Evolutionary conservation across 140 eudicot genomes (phyloP).

Genomic region (Erigeron philadelphicus): DNA sequence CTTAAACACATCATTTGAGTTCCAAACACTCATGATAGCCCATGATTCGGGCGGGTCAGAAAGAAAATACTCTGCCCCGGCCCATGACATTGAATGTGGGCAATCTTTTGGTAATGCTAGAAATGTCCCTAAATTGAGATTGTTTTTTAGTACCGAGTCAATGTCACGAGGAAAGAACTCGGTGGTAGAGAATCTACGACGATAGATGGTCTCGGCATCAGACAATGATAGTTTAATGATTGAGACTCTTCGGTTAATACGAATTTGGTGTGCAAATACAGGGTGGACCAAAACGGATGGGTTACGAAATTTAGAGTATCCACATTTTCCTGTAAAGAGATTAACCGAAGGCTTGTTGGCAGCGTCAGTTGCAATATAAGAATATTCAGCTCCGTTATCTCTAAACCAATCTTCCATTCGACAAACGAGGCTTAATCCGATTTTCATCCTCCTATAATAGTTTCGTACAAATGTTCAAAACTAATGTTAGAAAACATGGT

Average conservation of each 20-base stretch:
- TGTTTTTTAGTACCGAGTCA: constrained; percentile 62
- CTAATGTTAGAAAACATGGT: neutral
- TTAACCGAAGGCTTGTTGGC: constrained; percentile 69
- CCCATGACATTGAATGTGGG: constrained; percentile 37
- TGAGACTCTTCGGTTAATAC: constrained; percentile 35
- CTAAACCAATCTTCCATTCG: constrained; percentile 78
- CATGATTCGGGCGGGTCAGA: constrained; percentile 66
- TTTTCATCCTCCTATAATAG: constrained; percentile 69
- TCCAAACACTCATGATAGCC: constrained; percentile 92
- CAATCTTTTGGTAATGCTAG: constrained; percentile 60
- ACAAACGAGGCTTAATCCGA: constrained; percentile 60
- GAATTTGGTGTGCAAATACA: constrained; percentile 68
- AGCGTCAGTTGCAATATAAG: constrained; percentile 84
- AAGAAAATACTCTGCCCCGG: constrained; percentile 47
- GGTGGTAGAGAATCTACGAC: constrained; percentile 62
- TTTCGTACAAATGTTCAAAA: neutral
- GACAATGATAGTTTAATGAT: constrained; percentile 41
- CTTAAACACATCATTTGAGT: constrained; percentile 65
- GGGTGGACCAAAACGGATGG: constrained; percentile 91
- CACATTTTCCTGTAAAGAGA: constrained; percentile 72
- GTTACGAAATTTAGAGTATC: constrained; percentile 82
- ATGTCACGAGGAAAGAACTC: constrained; percentile 97
- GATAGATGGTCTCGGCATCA: constrained; percentile 77
- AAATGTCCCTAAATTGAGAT: constrained; percentile 72
- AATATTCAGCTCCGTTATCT: constrained; percentile 75